Evolutionary conservation across 108 stramenopile species (phyloP), one percentile per base, ranked within the genome.

Genomic region (Pseudonitzschia multiseries): DNA sequence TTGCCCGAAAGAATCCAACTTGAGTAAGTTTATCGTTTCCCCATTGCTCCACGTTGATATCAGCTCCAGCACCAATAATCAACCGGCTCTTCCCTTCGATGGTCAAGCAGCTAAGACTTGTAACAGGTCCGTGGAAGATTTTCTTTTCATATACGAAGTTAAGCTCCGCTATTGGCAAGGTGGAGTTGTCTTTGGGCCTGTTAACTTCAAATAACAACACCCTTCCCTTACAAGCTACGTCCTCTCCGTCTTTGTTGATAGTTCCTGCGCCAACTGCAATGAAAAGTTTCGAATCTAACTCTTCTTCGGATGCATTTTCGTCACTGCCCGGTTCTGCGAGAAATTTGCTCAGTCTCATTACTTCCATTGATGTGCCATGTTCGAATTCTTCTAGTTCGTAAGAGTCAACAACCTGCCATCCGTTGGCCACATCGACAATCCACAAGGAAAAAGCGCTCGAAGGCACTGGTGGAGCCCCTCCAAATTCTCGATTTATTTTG

Each of bases 21-120:
- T 96, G 94, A 0, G 88, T 89, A 59, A 96, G 79, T 57, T 89
- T 92, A 31, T 74, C 86, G 36, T 70, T 80, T 13, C 90, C 89
- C 94, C 92, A 96, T 65, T 93, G 90, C 63, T 96, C 94, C n/a
- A 96, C 80, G 57, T 91, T 92, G 20, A 96, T 80, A 73, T 95
- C 92, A 8, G 94, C 87, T 61, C 94, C 92, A 57, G 94, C 89
- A 42, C 89, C 88, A 66, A 95, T 82, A 18, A 95, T 81, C 26
- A 95, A 69, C 15, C 93, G 83, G 53, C 75, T 77, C 43, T 76
- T 85, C 36, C 87, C 87, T 80, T 94, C 93, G 15, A 71, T 76
- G 20, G 78, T 72, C n/a, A 94, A 79, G 43, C 91, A 92, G 52
- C 86, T 87, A 29, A 94, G 67, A 56, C 71, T 85, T 48, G 89